phyloP scores from a whole-genome alignment of 2,329 filamentous ascomycete species.

The Bipolaris oryzae region DNA sequence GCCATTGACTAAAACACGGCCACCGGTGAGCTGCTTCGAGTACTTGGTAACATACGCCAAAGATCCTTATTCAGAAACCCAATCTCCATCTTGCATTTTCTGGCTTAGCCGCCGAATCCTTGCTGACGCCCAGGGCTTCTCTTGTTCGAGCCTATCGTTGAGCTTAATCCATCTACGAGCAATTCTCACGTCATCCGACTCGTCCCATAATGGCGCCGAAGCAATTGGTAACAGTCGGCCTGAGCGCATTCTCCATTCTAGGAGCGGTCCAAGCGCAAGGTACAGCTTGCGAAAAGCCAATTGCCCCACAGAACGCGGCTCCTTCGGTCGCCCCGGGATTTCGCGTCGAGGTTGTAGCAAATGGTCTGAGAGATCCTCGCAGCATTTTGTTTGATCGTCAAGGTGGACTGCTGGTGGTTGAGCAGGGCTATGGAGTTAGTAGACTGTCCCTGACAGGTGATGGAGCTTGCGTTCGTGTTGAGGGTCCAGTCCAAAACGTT shows the following conservation, averaged over 20 bases:
- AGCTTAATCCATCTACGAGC: not conserved
- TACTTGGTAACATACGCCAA: not conserved
- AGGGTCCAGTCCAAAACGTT: slow-evolving; percentile 30
- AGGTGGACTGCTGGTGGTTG: slow-evolving; percentile 58
- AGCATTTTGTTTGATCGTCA: slow-evolving; percentile 55
- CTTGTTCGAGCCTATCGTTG: not conserved
- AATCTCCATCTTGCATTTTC: not conserved
- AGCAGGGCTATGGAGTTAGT: slow-evolving; percentile 50
- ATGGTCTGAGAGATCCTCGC: slow-evolving; percentile 53
- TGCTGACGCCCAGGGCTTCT: slow-evolving; percentile 1
- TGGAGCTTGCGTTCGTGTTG: slow-evolving; percentile 38
- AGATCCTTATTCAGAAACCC: not conserved
- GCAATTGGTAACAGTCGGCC: slow-evolving; percentile 29
- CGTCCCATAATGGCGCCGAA: slow-evolving; percentile 28
- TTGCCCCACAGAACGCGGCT: slow-evolving; percentile 46
- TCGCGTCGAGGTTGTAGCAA: slow-evolving; percentile 54
- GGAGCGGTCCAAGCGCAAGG: slow-evolving; percentile 34
- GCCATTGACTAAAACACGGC: slow-evolving; percentile 5
- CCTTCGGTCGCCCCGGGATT: slow-evolving; percentile 54
- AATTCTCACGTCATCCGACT: slow-evolving; percentile 22
- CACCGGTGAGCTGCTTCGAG: not conserved
- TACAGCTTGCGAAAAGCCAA: slow-evolving; percentile 44
- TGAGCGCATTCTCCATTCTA: slow-evolving; percentile 26
- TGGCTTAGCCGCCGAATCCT: slow-evolving; percentile 3
- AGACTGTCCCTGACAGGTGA: slow-evolving; percentile 45